Percentiles rank a stretch among this genome's conserved stretches.
phyloP scores from a whole-genome alignment of 805 yeast species.

The Candida sakaeoensis region DNA sequence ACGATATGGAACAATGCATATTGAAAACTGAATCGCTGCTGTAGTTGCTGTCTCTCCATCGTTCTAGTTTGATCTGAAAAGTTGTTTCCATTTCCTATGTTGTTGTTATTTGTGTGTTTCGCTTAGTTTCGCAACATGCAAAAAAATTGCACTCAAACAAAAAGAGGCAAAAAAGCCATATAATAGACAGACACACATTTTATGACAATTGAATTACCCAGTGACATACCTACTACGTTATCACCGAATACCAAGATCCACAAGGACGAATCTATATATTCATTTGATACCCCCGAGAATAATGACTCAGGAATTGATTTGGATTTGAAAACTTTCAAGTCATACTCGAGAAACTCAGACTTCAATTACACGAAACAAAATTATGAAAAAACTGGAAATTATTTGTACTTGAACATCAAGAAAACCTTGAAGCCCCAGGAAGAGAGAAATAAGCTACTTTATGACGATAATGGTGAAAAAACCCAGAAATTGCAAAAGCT shows the following conservation, averaged over 20 bases:
- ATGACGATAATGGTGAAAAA: constrained; percentile 21
- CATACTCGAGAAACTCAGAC: constrained; percentile 49
- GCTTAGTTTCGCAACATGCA: no score
- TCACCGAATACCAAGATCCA: constrained; percentile 41
- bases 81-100: no score
- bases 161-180: no score
- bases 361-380: constrained; percentile 58
- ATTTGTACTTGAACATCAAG: constrained; percentile 54
- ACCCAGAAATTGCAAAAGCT: constrained; percentile 53
- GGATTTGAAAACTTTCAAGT: constrained; percentile 70
- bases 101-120: no score
- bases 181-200: no score
- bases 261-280: constrained; percentile 89
- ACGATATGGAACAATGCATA: no score
- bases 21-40: no score
- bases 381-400: constrained; percentile 47
- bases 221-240: constrained; percentile 18
- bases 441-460: constrained; percentile 16
- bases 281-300: constrained; percentile 65
- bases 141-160: no score
- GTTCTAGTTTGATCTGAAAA: no score
- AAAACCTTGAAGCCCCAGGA: constrained; percentile 46
- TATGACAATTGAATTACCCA: constrained; percentile 11
- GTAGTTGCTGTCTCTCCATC: no score
- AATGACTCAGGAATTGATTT: constrained; percentile 60